Evolutionary conservation across 805 yeast genomes (phyloP).

Genomic region (Ogataea salicorniae): DNA sequence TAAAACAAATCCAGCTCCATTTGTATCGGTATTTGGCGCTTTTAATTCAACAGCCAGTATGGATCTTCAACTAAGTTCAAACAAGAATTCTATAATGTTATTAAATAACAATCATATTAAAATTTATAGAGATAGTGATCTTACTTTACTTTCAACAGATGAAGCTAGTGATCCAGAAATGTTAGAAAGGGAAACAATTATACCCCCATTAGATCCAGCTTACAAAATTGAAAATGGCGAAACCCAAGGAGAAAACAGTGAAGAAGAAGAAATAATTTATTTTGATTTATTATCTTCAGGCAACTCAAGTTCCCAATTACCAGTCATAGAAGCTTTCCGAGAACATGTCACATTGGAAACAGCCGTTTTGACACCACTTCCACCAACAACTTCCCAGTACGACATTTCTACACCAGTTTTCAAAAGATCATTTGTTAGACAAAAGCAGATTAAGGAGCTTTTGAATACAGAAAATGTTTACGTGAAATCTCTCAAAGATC

Average conservation of each 20-base stretch:
- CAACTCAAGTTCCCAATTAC: conserved; percentile 5
- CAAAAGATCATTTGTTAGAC: conserved; percentile 22
- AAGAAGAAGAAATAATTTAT: conserved; percentile 2
- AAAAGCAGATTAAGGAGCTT: conserved; percentile 38
- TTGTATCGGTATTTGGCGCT: no score
- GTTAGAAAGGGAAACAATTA: no score
- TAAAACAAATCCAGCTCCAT: no score
- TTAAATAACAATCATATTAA: no score
- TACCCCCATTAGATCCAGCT: background rate
- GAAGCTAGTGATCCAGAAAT: background rate
- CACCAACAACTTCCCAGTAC: background rate
- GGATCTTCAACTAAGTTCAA: no score
- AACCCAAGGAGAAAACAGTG: background rate
- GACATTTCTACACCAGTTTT: conserved; percentile 8
- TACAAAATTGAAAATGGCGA: background rate
- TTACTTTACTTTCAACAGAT: background rate
- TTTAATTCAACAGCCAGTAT: no score
- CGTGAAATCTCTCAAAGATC: conserved; percentile 38
- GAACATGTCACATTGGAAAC: conserved; percentile 9
- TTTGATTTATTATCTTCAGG: conserved; percentile 14
- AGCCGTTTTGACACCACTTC: conserved; percentile 10
- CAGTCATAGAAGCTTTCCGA: conserved; percentile 1
- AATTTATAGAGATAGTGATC: no score
- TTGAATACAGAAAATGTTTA: conserved; percentile 44
- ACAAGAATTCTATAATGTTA: no score